Base-by-base conservation (phyloP, 2,329 filamentous ascomycete genomes). In the Ambrosiella beaveri region DNA sequence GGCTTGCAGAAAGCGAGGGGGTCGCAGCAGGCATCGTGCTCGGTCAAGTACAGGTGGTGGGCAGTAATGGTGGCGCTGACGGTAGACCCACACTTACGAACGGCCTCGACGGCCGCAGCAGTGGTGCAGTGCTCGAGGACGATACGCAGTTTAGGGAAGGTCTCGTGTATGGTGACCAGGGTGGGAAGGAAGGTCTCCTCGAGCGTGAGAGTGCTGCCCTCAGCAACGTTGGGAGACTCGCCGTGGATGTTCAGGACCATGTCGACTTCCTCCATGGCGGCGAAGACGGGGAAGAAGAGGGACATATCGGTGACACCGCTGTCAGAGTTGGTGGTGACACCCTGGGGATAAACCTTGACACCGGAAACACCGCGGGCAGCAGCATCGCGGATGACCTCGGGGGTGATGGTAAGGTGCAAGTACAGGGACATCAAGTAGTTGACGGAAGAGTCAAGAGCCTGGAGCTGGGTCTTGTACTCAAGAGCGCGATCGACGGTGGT, bases 121-220 rank as follows among this genome's bases (percentile, higher is more conserved):
- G 88, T 94, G 9, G 88, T 90, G 74, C 88, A 94, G 72, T 96
- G 90, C 73, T 96, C 87, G 52, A 93, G 69, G 27, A 86, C 73
- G 60, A 84, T 82, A 44, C 76, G 78, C 47, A 94, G 74, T 17
- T 77, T 74, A 1, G 91, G 90, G 68, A 94, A 96, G 35, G 75
- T 75, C 19, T 76, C 70, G 65, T 95, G 87, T 1, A 97, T 77
- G 15, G 78, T 77, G 62, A 79, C 74, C 39, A 96, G 75, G 0
- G 84, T 91, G 0, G 90, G 90, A 7, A 97, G 74, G 71, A 97
- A 97, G 7, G 71, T 71, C 62, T 74, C 72, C 63, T 75, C 73
- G 2, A 74, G 65, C 1, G 74, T 73, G 41, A 60, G 37, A 19
- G 27, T 35, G 38, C 68, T 62, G 27, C 67, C 69, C n/a, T 74